Evolutionary conservation across 305 asterid genomes (phyloP).

Genomic region (Stenogyne calaminthoides): DNA sequence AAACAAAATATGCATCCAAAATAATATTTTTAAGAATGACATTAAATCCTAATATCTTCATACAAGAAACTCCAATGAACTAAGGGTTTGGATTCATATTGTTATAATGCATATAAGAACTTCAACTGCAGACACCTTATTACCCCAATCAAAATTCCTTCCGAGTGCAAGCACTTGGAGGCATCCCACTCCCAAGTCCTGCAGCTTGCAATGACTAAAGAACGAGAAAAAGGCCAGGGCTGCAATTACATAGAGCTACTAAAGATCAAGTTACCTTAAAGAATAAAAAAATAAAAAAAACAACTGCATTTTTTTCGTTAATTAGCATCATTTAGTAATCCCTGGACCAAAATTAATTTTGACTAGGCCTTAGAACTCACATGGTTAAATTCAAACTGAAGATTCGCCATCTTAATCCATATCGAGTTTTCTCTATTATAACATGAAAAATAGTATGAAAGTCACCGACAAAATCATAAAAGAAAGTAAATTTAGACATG

Average conservation of each 20-base stretch:
- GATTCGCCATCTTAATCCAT: slow-evolving; percentile 15
- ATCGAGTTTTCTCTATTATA: background rate
- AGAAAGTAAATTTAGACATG: background rate
- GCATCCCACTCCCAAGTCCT: background rate
- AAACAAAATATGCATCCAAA: background rate
- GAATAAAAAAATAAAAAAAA: background rate
- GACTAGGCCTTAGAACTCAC: slow-evolving; percentile 3
- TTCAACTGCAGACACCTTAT: background rate
- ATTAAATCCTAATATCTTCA: slow-evolving; percentile 1
- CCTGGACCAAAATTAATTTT: background rate
- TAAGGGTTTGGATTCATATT: background rate
- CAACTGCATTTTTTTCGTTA: background rate
- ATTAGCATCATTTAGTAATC: background rate
- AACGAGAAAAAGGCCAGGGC: background rate
- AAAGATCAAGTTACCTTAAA: slow-evolving; percentile 5
- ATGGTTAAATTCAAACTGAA: slow-evolving; percentile 4
- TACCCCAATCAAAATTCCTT: background rate
- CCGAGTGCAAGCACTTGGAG: background rate
- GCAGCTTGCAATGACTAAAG: slow-evolving; percentile 14
- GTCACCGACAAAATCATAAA: background rate
- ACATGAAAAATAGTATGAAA: background rate
- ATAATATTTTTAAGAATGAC: background rate
- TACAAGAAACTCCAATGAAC: background rate
- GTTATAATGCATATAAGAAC: background rate
- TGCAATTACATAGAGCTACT: background rate